Conservation (phyloP, 2,329 filamentous ascomycete genomes). For the Aspergillus transmontanensis region DNA sequence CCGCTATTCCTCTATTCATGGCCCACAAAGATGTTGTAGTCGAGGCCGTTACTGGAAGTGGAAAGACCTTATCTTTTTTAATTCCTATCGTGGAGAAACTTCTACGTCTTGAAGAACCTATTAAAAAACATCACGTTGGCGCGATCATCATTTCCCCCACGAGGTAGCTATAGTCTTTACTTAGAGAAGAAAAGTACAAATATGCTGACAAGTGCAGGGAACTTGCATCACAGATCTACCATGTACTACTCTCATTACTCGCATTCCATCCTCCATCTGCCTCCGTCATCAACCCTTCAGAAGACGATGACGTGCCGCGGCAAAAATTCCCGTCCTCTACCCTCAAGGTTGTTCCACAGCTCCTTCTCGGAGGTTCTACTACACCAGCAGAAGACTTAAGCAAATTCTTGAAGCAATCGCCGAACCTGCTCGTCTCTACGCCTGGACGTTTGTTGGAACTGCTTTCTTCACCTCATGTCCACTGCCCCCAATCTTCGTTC, state of each 20-base stretch:
- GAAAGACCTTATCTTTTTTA: slow-evolving; percentile 84
- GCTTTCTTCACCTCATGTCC: slow-evolving; percentile 81
- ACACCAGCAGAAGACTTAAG: slow-evolving; percentile 83
- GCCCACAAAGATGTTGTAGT: slow-evolving; percentile 91
- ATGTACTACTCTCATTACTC: slow-evolving; percentile 74
- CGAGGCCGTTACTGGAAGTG: slow-evolving; percentile 87
- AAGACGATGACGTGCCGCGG: slow-evolving; percentile 43
- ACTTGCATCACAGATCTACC: slow-evolving; percentile 85
- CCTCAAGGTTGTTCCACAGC: slow-evolving; percentile 73
- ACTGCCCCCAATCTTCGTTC: slow-evolving; percentile 85
- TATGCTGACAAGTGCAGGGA: slow-evolving; percentile 59
- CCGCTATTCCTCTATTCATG: slow-evolving; percentile 84
- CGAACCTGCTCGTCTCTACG: slow-evolving; percentile 87
- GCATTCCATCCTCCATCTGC: slow-evolving; percentile 82
- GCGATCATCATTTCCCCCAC: slow-evolving; percentile 93
- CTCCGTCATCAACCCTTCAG: slow-evolving; percentile 43
- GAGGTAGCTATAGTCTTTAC: slow-evolving; percentile 38
- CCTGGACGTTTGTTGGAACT: slow-evolving; percentile 88
- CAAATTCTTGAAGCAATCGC: slow-evolving; percentile 77
- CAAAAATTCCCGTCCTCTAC: slow-evolving; percentile 49
- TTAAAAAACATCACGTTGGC: slow-evolving; percentile 86
- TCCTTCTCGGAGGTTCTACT: slow-evolving; percentile 83
- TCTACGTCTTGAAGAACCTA: slow-evolving; percentile 75
- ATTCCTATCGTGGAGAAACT: slow-evolving; percentile 83
- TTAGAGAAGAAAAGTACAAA: not conserved